Evolutionary conservation across 139 green algal genomes (phyloP), one percentile per base, ranked within the genome.

Genomic region (Deuterostichococcus epilithicus): DNA sequence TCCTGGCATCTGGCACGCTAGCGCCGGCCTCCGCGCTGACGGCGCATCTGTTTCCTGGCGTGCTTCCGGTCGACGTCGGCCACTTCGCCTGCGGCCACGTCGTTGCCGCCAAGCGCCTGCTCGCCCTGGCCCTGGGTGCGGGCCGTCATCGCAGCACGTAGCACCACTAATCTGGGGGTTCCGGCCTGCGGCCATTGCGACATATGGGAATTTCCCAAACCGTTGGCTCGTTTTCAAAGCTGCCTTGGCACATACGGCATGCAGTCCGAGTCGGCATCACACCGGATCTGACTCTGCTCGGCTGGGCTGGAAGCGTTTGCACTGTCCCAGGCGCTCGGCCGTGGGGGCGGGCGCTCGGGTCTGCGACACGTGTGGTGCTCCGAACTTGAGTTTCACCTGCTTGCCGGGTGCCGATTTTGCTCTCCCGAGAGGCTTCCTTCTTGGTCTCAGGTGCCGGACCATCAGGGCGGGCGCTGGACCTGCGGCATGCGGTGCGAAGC

Each of bases 1-100:
- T 99, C 25, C 87, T 99, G 0, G 94, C 92, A 23, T 94, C 90
- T 2, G 96, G 96, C 76, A 99, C 96, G 0, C 88, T 99, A 23
- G 88, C 92, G 1, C 96, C 96, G 0, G 39, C 94, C 23, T 70
- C 70, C 75, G 95, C 36, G 34, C 63, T 91, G 74, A 69, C 77
- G 15, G 73, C 70, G 59, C 77, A 85, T 37, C 86, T 97, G 26
- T 92, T 95, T 58, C 91, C 89, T 0, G 69, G 67, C 6, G 35
- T 88, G 38, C 68, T 82, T 0, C 39, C 52, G 0, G 44, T 67
- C 20, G 72, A 72, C 1, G 45, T 97, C 23, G 75, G 79, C 15
- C 80, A 88, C 70, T 97, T 95, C 74, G 82, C 77, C 52, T 98
- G 95, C 77, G 95, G 92, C 15, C 95, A 99, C 75, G 90, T 99